A percentile compares a stretch with the other conserved stretches of the same genome.
phyloP scores from a whole-genome alignment of 805 yeast genomes.

The Priceomyces fermenticarens region DNA sequence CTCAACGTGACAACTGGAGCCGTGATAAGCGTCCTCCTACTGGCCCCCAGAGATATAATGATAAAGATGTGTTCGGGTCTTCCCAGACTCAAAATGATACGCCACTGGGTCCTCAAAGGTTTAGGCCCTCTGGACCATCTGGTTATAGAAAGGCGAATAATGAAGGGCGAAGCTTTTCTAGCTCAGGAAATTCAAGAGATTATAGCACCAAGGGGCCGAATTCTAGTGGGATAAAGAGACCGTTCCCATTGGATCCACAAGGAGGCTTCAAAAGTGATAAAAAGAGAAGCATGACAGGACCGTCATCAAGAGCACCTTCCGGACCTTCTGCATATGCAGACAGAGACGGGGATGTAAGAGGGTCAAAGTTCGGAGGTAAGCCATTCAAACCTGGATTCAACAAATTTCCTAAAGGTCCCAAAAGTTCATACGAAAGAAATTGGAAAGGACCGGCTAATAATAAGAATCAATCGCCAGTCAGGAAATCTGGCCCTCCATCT shows the following conservation, averaged over 20 bases:
- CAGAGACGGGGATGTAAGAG: conserved; percentile 4
- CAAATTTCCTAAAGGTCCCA: conserved; percentile 12
- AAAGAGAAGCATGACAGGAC: conserved; percentile 8
- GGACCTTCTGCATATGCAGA: conserved; percentile 9
- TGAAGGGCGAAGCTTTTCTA: conserved; percentile 4
- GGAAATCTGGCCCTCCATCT: not conserved
- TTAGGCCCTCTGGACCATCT: conserved; percentile 19
- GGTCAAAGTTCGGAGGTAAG: conserved; percentile 2
- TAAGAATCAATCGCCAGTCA: not conserved
- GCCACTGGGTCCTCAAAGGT: conserved; percentile 2
- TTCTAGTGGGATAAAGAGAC: conserved; percentile 6
- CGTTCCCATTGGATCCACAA: conserved; percentile 13
- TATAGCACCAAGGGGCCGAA: conserved; percentile 1
- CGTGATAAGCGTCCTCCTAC: conserved; percentile 4
- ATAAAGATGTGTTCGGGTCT: conserved; percentile 14
- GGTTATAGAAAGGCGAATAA: conserved; percentile 10
- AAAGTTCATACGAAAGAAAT: conserved; percentile 3
- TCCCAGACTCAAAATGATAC: conserved; percentile 4
- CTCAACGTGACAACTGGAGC: conserved; percentile 7
- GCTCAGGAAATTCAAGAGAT: conserved; percentile 4
- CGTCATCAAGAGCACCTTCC: conserved; percentile 5
- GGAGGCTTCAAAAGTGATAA: conserved; percentile 8
- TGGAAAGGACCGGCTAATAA: conserved; percentile 1
- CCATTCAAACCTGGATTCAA: conserved; percentile 5
- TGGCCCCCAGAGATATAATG: conserved; percentile 12